Percentiles rank a stretch among this genome's conserved stretches.
These are phyloP conservation scores for Phytophthora melonis DNA, from an alignment of 352 stramenopile species.

Conservation along the genomic window DNA sequence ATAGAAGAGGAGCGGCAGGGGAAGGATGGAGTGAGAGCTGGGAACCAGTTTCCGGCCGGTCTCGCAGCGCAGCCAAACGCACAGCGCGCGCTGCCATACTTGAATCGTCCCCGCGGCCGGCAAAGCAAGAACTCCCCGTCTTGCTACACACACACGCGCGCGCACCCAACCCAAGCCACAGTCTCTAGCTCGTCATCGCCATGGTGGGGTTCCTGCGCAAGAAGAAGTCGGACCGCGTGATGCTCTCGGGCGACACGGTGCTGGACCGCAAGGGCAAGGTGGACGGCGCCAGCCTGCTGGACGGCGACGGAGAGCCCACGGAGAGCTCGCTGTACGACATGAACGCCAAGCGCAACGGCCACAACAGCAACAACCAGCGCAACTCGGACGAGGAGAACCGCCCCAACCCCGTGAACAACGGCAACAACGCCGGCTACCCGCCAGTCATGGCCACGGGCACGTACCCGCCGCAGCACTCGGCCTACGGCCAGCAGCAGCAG, in stretches of 20 bases:
- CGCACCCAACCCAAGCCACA: constrained; percentile 7
- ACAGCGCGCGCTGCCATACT: constrained; percentile 28
- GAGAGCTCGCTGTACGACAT: constrained; percentile 75
- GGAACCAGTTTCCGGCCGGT: constrained; percentile 37
- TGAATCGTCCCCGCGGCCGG: constrained; percentile 39
- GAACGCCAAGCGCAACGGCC: constrained; percentile 48
- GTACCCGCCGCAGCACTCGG: constrained; percentile 69
- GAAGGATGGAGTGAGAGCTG: constrained; percentile 35
- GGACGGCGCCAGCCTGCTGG: constrained; percentile 82
- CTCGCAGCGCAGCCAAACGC: constrained; percentile 11
- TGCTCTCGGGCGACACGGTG: constrained; percentile 75
- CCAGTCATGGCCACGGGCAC: constrained; percentile 54
- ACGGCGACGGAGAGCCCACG: constrained; percentile 84
- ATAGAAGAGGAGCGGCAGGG: constrained; percentile 40
- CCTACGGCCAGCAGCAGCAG: constrained; percentile 42
- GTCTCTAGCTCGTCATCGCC: background rate
- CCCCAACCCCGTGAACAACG: constrained; percentile 26
- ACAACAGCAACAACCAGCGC: constrained; percentile 40
- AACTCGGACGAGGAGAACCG: constrained; percentile 77
- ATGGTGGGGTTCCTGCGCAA: constrained; percentile 89
- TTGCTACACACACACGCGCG: constrained; percentile 18
- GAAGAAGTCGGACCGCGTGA: constrained; percentile 83
- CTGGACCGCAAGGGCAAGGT: constrained; percentile 89
- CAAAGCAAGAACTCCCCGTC: constrained; percentile 16
- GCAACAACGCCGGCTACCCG: constrained; percentile 47